Evolutionary conservation across 2,329 filamentous ascomycete genomes (phyloP).

Genomic region (Ceratocystis variospora): DNA sequence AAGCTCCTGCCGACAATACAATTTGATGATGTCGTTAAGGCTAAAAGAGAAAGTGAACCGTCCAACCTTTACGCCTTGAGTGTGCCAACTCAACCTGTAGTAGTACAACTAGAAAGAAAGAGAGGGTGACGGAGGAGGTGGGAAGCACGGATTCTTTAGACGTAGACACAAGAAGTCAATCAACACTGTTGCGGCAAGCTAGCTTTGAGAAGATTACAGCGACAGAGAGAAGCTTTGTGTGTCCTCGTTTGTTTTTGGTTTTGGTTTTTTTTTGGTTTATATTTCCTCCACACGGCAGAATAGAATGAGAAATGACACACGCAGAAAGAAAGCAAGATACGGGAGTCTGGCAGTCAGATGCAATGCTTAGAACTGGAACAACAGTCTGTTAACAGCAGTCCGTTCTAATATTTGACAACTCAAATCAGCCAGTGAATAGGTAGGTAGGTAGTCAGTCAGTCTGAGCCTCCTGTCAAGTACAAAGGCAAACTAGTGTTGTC

Average conservation of each 20-base stretch:
- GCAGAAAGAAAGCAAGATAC: slow-evolving; percentile 10
- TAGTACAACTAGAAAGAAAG: background rate
- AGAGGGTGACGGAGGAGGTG: background rate
- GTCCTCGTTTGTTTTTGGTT: slow-evolving; percentile 2
- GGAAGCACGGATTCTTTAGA: slow-evolving; percentile 3
- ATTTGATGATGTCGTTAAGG: background rate
- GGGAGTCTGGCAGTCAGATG: slow-evolving; percentile 2
- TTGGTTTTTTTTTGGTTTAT: slow-evolving; percentile 8
- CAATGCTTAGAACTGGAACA: background rate
- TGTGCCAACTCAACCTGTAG: background rate
- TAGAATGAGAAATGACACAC: slow-evolving; percentile 4
- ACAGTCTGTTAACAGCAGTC: background rate
- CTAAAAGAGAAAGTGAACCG: background rate
- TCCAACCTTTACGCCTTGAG: background rate
- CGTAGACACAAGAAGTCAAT: background rate
- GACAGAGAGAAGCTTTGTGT: slow-evolving; percentile 11
- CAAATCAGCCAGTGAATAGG: background rate
- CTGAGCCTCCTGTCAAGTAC: background rate
- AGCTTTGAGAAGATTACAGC: slow-evolving; percentile 3
- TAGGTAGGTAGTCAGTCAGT: background rate
- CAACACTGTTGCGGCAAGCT: slow-evolving; percentile 4
- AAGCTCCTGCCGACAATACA: background rate
- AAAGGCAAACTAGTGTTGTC: background rate
- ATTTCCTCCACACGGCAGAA: slow-evolving; percentile 8
- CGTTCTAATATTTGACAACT: background rate